Base-by-base conservation (phyloP, 495 filamentous ascomycete species). In the Penicillium crystallinum region DNA sequence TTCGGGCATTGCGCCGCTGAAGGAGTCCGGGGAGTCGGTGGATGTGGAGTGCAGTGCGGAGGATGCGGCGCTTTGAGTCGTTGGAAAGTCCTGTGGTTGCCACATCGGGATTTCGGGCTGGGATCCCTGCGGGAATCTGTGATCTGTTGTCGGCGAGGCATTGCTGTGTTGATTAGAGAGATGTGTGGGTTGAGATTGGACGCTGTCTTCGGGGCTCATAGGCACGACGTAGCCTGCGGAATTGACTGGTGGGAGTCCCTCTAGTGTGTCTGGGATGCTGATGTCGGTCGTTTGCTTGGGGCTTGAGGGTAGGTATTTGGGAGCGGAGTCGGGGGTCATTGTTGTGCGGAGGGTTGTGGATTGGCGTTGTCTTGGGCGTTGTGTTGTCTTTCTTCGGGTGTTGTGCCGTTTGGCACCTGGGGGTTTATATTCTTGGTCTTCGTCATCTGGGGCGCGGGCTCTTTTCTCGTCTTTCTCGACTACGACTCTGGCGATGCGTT, bases 401-500 rank as follows among this genome's bases (percentile, higher is more conserved):
- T 18, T 25, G 11, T 56, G 64, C 30, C 49, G 38, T 27, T 55
- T 64, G 35, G 38, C 4, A 12, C 40, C 43, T 22, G 58, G 40
- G 12, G 27, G 45, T 5, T 50, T 43, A 6, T 55, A 27, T 15
- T 61, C 52, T 17, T 58, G 23, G 8, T 63, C 54, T 25, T 38
- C 42, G 14, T 46, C 49, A 12, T 58, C 49, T 11, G 37, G 15
- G 37, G 40, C 39, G 37, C 57, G 55, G 12, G 53, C 14, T 14
- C 58, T 31, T 57, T 85, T 90, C 52, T 96, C 90, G 0, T 88
- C 79, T 66, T 87, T 90, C 25, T 97, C 91, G 46, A 97, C 78
- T 33, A 93, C 89, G 6, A 86, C 75, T 58, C 85, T 86, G 47
- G 91, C 91, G 55, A 97, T 92, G 37, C 91, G 82, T 59, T 97